These are phyloP conservation scores for Prototheca wickerhamii DNA, from an alignment of 163 green algal genomes.

Conservation along the genomic window DNA sequence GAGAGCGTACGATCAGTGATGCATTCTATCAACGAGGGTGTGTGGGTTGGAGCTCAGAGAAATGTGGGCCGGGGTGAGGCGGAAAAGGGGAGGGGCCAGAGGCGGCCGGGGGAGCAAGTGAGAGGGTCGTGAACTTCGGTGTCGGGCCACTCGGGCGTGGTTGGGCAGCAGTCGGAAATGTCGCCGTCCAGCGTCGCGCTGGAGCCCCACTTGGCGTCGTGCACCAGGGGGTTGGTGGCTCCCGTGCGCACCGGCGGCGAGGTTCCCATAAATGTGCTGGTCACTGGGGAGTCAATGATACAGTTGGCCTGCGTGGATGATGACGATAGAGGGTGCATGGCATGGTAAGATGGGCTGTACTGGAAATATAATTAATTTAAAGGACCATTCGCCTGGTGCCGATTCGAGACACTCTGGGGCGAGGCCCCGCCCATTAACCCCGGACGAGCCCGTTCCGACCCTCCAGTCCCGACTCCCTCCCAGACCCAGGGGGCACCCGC, in stretches of 20 bases:
- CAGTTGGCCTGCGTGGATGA: neutral
- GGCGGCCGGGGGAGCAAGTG: neutral
- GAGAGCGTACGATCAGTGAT: neutral
- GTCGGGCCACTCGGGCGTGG: neutral
- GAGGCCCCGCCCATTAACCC: too few species aligned
- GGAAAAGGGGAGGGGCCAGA: neutral
- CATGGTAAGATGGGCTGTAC: too few species aligned
- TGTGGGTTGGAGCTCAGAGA: neutral
- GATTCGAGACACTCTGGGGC: too few species aligned
- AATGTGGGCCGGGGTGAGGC: constrained; percentile 1
- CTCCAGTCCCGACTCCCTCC: neutral
- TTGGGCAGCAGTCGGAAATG: neutral
- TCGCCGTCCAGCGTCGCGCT: constrained; percentile 11
- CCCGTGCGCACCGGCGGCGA: constrained; percentile 31
- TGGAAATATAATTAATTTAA: too few species aligned
- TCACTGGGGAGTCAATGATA: neutral
- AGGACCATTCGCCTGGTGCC: too few species aligned
- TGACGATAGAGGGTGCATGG: too few species aligned
- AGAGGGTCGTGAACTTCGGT: neutral
- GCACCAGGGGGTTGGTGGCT: constrained; percentile 29
- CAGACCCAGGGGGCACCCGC: neutral
- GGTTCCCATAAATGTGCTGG: constrained; percentile 19
- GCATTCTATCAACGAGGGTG: neutral
- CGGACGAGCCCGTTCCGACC: neutral
- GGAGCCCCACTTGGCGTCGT: constrained; percentile 26